phyloP scores from a whole-genome alignment of 1,284 basidiomycete species.

The Malassezia japonica region DNA sequence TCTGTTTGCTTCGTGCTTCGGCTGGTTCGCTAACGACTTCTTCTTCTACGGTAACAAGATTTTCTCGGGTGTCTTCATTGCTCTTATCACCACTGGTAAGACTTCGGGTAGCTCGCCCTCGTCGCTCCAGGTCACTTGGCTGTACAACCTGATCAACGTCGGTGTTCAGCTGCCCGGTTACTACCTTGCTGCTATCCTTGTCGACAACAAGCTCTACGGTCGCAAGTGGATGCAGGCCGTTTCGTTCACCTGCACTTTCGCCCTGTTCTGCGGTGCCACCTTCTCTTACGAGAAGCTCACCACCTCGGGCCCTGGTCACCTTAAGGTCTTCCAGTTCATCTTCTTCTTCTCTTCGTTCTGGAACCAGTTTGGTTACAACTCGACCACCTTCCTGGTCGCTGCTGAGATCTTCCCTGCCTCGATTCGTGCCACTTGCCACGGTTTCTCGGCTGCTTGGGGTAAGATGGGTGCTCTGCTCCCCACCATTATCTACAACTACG shows the following conservation, averaged over 20 bases:
- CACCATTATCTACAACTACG: constrained; percentile 50
- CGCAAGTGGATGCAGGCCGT: constrained; percentile 52
- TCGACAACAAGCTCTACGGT: constrained; percentile 54
- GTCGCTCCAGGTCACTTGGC: constrained; percentile 51
- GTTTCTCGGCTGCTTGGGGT: constrained; percentile 48
- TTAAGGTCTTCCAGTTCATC: constrained; percentile 52
- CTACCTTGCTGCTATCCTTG: constrained; percentile 54
- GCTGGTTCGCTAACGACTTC: constrained; percentile 55
- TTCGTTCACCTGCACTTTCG: constrained; percentile 52
- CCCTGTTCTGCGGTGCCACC: constrained; percentile 51
- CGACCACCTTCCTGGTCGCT: constrained; percentile 48
- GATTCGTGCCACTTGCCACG: constrained; percentile 49
- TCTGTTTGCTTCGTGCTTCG: constrained; percentile 52
- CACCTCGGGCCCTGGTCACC: constrained; percentile 33
- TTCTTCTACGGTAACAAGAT: constrained; percentile 51
- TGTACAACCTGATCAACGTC: constrained; percentile 53
- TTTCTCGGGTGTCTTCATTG: constrained; percentile 44
- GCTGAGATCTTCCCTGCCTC: constrained; percentile 49
- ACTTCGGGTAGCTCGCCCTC: constrained; percentile 5
- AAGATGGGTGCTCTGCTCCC: constrained; percentile 49
- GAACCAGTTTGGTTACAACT: constrained; percentile 55
- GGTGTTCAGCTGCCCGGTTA: constrained; percentile 53
- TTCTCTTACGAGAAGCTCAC: constrained; percentile 49
- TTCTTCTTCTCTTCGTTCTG: constrained; percentile 54
- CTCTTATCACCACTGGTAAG: constrained; percentile 50